Percentiles rank a stretch among this genome's conserved stretches.
Conservation (phyloP, 257 asterid species). For the Lycium ferocissimum region DNA sequence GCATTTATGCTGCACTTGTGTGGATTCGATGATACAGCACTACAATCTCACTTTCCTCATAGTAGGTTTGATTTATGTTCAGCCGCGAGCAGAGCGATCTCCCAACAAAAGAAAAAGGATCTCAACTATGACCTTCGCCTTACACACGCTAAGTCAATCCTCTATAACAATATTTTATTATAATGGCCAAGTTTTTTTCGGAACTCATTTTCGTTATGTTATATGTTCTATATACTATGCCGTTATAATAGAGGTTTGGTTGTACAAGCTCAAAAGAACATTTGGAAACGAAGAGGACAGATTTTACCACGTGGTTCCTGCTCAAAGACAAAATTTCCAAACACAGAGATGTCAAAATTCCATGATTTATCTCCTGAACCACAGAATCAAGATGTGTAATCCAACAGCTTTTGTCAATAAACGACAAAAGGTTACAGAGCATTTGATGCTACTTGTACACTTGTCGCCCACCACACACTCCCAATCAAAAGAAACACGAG, state of each 20-base stretch:
- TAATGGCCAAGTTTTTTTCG: too few species aligned
- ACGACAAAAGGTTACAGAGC: background rate
- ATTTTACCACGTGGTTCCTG: background rate
- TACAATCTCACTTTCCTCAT: background rate
- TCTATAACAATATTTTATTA: too few species aligned
- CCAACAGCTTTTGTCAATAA: background rate
- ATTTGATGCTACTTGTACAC: background rate
- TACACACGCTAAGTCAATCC: too few species aligned
- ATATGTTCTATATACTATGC: too few species aligned
- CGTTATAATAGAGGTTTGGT: too few species aligned
- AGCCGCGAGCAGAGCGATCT: background rate
- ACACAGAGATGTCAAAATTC: background rate
- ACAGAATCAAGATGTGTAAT: background rate
- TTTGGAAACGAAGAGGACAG: background rate
- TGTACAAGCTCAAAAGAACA: background rate
- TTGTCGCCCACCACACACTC: background rate
- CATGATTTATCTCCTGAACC: constrained; percentile 15
- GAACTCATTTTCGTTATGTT: too few species aligned
- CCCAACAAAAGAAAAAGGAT: background rate
- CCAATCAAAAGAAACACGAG: background rate
- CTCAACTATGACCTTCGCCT: background rate
- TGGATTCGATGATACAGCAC: background rate
- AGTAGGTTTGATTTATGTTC: background rate
- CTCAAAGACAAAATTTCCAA: background rate
- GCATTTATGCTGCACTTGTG: background rate